phyloP scores from a whole-genome alignment of 164 flowering plant species.

The Annona cherimola region DNA sequence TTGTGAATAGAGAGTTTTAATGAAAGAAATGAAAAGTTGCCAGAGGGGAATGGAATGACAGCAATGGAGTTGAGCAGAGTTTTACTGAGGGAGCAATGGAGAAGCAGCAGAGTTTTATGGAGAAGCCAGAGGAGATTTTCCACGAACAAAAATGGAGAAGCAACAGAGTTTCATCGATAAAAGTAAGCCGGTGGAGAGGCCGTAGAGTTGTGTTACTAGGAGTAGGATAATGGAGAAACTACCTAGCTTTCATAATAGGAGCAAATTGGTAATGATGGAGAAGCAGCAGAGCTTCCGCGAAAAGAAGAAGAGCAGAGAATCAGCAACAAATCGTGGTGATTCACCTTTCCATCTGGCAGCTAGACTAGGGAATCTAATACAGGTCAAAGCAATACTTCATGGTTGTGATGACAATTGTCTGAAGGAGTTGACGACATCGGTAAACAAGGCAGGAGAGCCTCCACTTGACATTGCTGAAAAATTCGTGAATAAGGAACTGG shows the following conservation, averaged over 20 bases:
- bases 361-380: conserved; percentile 58
- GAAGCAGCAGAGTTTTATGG: background rate
- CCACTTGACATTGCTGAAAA: too few species aligned
- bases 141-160: background rate
- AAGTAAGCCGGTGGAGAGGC: background rate
- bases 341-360: conserved; percentile 69
- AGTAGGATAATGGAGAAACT: conserved; percentile 46
- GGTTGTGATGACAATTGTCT: conserved; percentile 22
- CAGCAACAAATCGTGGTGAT: conserved; percentile 86
- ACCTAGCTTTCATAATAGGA: conserved; percentile 29
- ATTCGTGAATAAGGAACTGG: too few species aligned
- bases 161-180: background rate
- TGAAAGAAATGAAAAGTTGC: too few species aligned
- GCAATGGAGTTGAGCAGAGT: background rate
- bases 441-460: too few species aligned
- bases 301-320: conserved; percentile 55
- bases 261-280: conserved; percentile 16
- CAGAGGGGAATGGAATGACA: too few species aligned
- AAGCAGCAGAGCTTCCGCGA: conserved; percentile 52
- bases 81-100: background rate
- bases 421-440: conserved; percentile 44
- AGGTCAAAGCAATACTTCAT: conserved; percentile 57
- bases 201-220: too few species aligned
- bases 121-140: background rate
- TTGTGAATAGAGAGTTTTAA: too few species aligned